Percentiles rank a stretch among this genome's conserved stretches.
phyloP scores from a whole-genome alignment of 306 rosid genomes.

The Fragaria ananassa region DNA sequence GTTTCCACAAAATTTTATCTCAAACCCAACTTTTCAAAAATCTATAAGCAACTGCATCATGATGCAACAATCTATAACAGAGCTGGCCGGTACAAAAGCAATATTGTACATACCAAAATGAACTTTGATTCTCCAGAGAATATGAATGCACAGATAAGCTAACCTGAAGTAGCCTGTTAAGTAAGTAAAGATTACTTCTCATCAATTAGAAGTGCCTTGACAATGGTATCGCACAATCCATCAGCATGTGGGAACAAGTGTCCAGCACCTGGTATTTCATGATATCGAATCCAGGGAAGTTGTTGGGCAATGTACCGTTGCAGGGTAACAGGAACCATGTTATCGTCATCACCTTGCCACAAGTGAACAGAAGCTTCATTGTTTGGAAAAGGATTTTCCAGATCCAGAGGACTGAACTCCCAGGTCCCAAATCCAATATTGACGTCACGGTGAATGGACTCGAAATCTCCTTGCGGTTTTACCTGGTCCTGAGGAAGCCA shows the following conservation, averaged over 20 bases:
- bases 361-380: conserved; percentile 71
- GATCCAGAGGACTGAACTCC: conserved; percentile 72
- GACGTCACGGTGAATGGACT: conserved; percentile 56
- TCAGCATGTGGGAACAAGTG: conserved; percentile 52
- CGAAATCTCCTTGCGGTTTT: conserved; percentile 70
- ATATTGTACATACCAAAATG: conserved; percentile 23
- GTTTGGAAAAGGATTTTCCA: conserved; percentile 70
- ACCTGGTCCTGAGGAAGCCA: conserved; percentile 46
- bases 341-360: conserved; percentile 89
- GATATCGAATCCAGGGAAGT: conserved; percentile 84
- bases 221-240: conserved; percentile 46
- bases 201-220: conserved; percentile 45
- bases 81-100: conserved; percentile 1
- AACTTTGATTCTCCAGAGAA: conserved; percentile 18
- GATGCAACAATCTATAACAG: conserved; percentile 7
- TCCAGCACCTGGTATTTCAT: conserved; percentile 73
- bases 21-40: conserved; percentile 11
- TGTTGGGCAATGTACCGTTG: conserved; percentile 57
- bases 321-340: conserved; percentile 46
- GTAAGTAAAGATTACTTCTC: conserved; percentile 28
- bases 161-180: conserved; percentile 13
- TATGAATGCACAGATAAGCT: conserved; percentile 16
- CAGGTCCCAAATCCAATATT: conserved; percentile 68
- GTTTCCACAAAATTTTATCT: neutral
- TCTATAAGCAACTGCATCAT: conserved; percentile 17